These are phyloP conservation scores for Zoysia pacifica DNA, from an alignment of 176 grass and related monocot genomes.

Conservation along the genomic window DNA sequence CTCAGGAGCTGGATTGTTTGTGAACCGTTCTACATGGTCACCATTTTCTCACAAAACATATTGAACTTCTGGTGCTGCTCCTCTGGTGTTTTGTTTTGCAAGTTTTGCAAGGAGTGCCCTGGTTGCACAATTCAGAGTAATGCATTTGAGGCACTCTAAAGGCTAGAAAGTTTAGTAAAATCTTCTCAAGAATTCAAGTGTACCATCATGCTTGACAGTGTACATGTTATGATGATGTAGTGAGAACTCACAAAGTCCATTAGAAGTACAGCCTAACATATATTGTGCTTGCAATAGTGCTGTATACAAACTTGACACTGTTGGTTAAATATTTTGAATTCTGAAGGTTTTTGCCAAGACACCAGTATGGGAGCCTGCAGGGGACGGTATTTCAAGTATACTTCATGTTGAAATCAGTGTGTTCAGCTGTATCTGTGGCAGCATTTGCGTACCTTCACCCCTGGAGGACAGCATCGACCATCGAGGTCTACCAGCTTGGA, in stretches of 20 bases:
- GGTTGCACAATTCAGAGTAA: not conserved
- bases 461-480: slow-evolving; percentile 64
- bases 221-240: not conserved
- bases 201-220: not conserved
- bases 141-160: not conserved
- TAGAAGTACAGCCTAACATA: not conserved
- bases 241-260: not conserved
- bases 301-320: not conserved
- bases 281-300: not conserved
- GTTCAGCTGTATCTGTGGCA: slow-evolving; percentile 54
- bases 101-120: not conserved
- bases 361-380: slow-evolving; percentile 65
- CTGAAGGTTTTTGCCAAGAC: slow-evolving; percentile 69
- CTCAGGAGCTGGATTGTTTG: too few species aligned
- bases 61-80: too few species aligned
- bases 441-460: slow-evolving; percentile 72
- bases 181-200: not conserved
- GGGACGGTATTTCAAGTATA: slow-evolving; percentile 61
- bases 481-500: slow-evolving; percentile 68
- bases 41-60: too few species aligned
- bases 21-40: too few species aligned
- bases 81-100: too few species aligned
- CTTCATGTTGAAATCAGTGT: slow-evolving; percentile 65
- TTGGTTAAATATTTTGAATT: slow-evolving; percentile 33
- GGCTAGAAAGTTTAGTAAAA: not conserved